These are phyloP conservation scores for Pythium coloratum DNA, from an alignment of 352 stramenopile species.

Conservation along the genomic window DNA sequence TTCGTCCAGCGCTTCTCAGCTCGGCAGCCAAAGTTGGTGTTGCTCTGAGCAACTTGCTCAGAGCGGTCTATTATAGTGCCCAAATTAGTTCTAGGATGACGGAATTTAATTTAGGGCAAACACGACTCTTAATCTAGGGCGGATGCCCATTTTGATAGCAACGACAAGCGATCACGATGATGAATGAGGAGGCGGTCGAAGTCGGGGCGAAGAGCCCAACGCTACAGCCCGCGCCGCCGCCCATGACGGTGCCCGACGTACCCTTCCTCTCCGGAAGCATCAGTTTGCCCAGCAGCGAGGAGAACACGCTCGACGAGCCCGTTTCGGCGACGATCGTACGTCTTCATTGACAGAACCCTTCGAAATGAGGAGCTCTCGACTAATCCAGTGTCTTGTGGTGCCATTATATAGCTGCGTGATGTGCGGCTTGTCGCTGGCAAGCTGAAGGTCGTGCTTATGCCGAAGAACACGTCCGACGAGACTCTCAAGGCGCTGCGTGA, in stretches of 20 bases:
- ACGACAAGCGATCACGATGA: slow-evolving; percentile 13
- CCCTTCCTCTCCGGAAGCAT: slow-evolving; percentile 77
- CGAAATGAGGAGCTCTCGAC: not conserved
- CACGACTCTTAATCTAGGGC: not conserved
- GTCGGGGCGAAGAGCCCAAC: slow-evolving; percentile 20
- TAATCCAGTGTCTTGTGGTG: not conserved
- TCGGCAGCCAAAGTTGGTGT: not conserved
- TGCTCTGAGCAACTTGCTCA: too few species aligned
- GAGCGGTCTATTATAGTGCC: not conserved
- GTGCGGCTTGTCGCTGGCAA: slow-evolving; percentile 86
- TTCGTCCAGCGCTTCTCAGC: slow-evolving; percentile 15
- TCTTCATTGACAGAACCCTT: not conserved
- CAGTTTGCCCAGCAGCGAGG: slow-evolving; percentile 64
- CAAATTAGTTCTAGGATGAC: too few species aligned
- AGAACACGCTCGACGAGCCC: slow-evolving; percentile 87
- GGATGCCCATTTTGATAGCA: not conserved
- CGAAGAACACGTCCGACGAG: slow-evolving; percentile 89
- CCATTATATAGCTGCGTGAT: slow-evolving; percentile 70
- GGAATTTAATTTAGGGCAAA: too few species aligned
- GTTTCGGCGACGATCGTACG: slow-evolving; percentile 88
- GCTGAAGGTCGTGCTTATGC: slow-evolving; percentile 90
- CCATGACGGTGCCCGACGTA: slow-evolving; percentile 22
- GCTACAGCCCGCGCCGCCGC: slow-evolving; percentile 10
- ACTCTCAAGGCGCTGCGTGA: slow-evolving; percentile 91
- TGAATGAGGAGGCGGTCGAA: slow-evolving; percentile 22